These are phyloP conservation scores for Solanum sejunctum DNA, from an alignment of 257 asterid species.

Conservation along the genomic window DNA sequence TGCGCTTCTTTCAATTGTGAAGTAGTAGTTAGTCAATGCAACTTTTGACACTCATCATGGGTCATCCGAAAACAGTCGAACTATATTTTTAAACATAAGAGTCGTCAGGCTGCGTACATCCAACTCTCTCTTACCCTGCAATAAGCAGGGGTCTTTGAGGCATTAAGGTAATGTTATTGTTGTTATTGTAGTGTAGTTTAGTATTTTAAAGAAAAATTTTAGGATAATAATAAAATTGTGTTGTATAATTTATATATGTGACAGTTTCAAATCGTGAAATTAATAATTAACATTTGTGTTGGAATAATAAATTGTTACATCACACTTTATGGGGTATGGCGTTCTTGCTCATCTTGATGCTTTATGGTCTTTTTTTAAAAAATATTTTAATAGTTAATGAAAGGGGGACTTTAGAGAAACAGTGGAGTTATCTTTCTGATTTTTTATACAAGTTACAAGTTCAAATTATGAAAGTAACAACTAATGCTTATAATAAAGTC, in stretches of 20 bases:
- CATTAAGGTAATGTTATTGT: too few species aligned
- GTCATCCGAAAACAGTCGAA: too few species aligned
- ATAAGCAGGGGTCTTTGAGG: too few species aligned
- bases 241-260: neutral
- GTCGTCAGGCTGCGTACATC: too few species aligned
- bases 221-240: neutral
- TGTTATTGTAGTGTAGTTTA: neutral
- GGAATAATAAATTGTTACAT: neutral
- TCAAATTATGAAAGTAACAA: neutral
- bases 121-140: too few species aligned
- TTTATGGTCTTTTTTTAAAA: too few species aligned
- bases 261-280: neutral
- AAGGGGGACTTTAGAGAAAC: neutral
- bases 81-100: too few species aligned
- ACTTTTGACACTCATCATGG: too few species aligned
- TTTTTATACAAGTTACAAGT: neutral
- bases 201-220: neutral
- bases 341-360: neutral
- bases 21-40: too few species aligned
- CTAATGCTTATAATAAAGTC: neutral
- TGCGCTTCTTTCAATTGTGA: too few species aligned
- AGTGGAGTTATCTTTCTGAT: fast-evolving
- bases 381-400: neutral
- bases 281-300: neutral
- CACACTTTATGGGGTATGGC: neutral